Percentiles rank a stretch among this genome's conserved stretches.
These are phyloP conservation scores for Ustilago loliicola DNA, from an alignment of 1,284 basidiomycete species.

Conservation along the genomic window DNA sequence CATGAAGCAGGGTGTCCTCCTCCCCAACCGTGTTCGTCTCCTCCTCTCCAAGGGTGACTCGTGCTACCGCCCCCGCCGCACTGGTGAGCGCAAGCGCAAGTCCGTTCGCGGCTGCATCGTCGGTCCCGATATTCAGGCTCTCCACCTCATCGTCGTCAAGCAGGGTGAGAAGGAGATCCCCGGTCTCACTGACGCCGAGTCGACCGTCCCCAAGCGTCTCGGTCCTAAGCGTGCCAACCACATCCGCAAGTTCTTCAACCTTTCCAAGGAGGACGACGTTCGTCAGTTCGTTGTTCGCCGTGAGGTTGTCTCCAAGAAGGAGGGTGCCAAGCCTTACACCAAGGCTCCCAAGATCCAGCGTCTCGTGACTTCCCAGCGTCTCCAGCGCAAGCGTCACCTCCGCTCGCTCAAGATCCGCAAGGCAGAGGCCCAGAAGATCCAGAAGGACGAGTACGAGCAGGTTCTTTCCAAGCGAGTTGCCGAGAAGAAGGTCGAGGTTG, in stretches of 20 bases:
- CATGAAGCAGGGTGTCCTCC: conserved; percentile 99
- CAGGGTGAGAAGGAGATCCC: conserved; percentile 93
- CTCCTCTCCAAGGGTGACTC: conserved; percentile 96
- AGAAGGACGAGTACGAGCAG: conserved; percentile 83
- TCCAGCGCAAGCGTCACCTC: conserved; percentile 96
- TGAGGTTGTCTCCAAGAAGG: conserved; percentile 94
- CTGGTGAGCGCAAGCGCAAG: conserved; percentile 97
- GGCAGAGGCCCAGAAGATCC: conserved; percentile 91
- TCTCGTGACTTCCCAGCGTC: conserved; percentile 87
- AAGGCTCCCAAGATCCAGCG: conserved; percentile 86
- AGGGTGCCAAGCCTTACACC: conserved; percentile 93
- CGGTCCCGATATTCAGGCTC: conserved; percentile 93
- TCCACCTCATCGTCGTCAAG: conserved; percentile 95
- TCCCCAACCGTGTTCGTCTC: conserved; percentile 92
- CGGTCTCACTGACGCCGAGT: conserved; percentile 84
- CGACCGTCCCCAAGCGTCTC: conserved; percentile 91
- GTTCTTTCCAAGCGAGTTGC: conserved; percentile 89
- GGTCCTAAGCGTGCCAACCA: conserved; percentile 80
- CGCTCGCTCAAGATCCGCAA: conserved; percentile 88
- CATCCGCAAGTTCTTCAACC: conserved; percentile 98
- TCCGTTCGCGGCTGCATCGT: conserved; percentile 97
- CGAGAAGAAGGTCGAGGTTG: conserved; percentile 81
- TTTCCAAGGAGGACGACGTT: conserved; percentile 97
- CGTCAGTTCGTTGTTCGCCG: conserved; percentile 88
- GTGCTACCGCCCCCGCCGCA: conserved; percentile 93